Evolutionary conservation across 371 early-diverging fungal genomes (phyloP).

Genomic region (Funneliformis caledonium): DNA sequence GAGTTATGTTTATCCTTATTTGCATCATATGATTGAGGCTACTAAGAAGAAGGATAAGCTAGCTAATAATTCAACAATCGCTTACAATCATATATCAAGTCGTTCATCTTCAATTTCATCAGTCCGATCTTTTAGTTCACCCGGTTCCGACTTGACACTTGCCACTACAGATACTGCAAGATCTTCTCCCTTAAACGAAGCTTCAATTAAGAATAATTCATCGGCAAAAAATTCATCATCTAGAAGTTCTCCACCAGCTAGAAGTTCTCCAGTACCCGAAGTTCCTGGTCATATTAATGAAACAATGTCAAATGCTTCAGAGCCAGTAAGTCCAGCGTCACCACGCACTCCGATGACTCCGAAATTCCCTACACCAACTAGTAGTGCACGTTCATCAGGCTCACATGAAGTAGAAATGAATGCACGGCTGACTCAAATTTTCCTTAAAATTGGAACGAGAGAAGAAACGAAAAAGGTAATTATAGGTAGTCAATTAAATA

Average conservation of each 20-base stretch:
- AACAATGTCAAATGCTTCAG: constrained; percentile 30
- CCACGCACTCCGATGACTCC: constrained; percentile 38
- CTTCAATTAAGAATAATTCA: constrained; percentile 15
- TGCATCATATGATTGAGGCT: constrained; percentile 74
- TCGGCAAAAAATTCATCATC: constrained; percentile 30
- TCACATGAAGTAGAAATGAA: constrained; percentile 58
- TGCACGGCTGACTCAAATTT: constrained; percentile 67
- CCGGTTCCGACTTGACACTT: not conserved
- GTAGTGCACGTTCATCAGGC: constrained; percentile 41
- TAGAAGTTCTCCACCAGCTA: constrained; percentile 25
- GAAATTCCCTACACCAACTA: constrained; percentile 22
- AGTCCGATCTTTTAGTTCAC: not conserved
- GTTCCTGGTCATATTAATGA: constrained; percentile 17
- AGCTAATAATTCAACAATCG: not conserved
- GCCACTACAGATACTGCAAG: not conserved
- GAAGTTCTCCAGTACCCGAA: constrained; percentile 28
- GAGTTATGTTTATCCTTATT: constrained; percentile 71
- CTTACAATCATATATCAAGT: not conserved
- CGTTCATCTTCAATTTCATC: not conserved
- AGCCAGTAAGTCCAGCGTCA: constrained; percentile 33
- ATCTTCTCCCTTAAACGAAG: not conserved
- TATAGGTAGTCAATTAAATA: not conserved
- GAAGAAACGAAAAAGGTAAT: constrained; percentile 73
- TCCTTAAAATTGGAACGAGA: constrained; percentile 72
- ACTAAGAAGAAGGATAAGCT: constrained; percentile 53